phyloP scores from a whole-genome alignment of 1,139 yeast genomes.

The Eremothecium coryli region DNA sequence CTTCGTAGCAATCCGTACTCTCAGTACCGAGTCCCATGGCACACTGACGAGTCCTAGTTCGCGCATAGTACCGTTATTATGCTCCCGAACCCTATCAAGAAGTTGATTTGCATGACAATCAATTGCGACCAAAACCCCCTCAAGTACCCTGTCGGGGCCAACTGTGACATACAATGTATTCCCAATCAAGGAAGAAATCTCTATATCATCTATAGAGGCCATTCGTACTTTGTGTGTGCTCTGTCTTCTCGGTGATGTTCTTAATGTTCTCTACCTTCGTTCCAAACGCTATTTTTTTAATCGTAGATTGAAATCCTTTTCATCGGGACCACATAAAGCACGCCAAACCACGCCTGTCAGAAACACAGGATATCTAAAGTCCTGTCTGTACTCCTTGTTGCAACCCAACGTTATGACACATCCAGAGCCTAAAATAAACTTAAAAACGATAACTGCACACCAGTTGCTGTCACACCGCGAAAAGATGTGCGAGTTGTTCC shows the following conservation, averaged over 20 bases:
- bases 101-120: constrained; percentile 26
- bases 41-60: constrained; percentile 28
- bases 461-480: constrained; percentile 24
- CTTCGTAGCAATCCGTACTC: constrained; percentile 14
- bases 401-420: too few relatives aligned
- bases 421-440: constrained; percentile 15
- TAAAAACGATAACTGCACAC: constrained; percentile 27
- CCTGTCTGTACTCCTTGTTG: too few relatives aligned
- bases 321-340: too few relatives aligned
- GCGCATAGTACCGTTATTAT: constrained; percentile 9
- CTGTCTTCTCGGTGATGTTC: too few relatives aligned
- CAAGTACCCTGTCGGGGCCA: constrained; percentile 17
- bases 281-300: too few relatives aligned
- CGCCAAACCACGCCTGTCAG: too few relatives aligned
- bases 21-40: constrained; percentile 20
- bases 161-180: constrained; percentile 17
- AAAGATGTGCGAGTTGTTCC: constrained; percentile 25
- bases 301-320: too few relatives aligned
- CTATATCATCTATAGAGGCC: constrained; percentile 9
- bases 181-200: constrained; percentile 22
- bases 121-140: constrained; percentile 25
- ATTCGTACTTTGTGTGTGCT: too few relatives aligned
- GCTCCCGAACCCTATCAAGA: constrained; percentile 25
- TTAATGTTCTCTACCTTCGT: too few relatives aligned
- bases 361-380: too few relatives aligned